phyloP scores from a whole-genome alignment of 257 asterid genomes.

The Gynochthodes officinalis region DNA sequence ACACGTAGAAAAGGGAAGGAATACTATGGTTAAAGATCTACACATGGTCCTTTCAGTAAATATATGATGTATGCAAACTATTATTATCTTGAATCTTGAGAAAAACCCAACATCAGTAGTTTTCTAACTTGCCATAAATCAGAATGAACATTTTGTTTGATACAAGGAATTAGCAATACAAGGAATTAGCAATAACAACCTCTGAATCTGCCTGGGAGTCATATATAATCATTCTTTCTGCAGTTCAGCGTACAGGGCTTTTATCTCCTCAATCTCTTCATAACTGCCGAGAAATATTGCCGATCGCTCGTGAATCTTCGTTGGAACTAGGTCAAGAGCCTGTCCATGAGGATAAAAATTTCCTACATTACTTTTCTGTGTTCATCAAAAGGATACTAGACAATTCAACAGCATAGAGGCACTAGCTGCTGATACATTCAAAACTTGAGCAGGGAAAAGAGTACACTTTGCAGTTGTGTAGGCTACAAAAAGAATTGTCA shows the following conservation, averaged over 20 bases:
- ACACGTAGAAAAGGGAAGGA: background rate
- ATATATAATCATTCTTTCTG: conserved; percentile 26
- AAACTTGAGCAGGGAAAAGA: background rate
- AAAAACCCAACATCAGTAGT: background rate
- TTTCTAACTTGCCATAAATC: background rate
- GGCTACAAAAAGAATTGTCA: background rate
- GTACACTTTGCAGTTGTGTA: background rate
- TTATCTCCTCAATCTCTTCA: conserved; percentile 93
- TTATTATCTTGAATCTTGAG: background rate
- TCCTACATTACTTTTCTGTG: background rate
- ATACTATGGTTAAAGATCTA: background rate
- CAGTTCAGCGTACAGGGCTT: conserved; percentile 71
- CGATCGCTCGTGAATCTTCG: conserved; percentile 82
- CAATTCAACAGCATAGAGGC: background rate
- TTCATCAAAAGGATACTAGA: background rate
- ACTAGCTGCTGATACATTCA: background rate
- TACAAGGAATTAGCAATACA: conserved; percentile 5
- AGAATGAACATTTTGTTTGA: background rate
- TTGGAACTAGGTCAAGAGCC: conserved; percentile 87
- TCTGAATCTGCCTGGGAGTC: background rate
- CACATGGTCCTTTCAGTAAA: background rate
- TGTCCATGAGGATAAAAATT: conserved; percentile 21
- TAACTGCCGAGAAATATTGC: conserved; percentile 93
- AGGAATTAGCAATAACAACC: conserved; percentile 12
- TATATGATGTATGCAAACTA: too few relatives aligned